phyloP scores from a whole-genome alignment of 306 rosid species.

The Spatholobus suberectus region DNA sequence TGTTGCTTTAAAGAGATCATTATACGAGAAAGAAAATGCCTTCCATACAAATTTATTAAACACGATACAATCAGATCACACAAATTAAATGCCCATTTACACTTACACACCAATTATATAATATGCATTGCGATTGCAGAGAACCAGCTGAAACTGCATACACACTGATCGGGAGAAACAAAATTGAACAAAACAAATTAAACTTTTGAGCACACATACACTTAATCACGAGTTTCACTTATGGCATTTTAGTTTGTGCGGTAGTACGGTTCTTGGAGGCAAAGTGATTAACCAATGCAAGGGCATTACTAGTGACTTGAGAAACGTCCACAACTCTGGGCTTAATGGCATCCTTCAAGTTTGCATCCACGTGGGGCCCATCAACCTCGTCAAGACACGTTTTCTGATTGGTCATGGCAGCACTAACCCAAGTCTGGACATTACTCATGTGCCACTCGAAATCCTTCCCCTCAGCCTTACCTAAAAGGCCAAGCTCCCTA shows the following conservation, averaged over 20 bases:
- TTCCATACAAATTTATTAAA: too few species aligned
- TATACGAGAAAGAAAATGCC: too few species aligned
- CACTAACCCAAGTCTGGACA: slow-evolving; percentile 84
- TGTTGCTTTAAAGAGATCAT: too few species aligned
- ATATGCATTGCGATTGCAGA: too few species aligned
- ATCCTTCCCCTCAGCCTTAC: slow-evolving; percentile 43
- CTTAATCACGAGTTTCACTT: neutral
- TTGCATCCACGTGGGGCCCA: slow-evolving; percentile 43
- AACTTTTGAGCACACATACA: neutral
- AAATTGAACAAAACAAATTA: neutral
- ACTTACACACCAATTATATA: too few species aligned
- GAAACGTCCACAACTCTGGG: slow-evolving; percentile 54
- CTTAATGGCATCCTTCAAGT: slow-evolving; percentile 50
- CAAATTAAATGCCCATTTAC: too few species aligned
- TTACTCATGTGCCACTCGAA: slow-evolving; percentile 69
- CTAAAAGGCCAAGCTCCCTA: slow-evolving; percentile 53
- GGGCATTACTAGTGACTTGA: slow-evolving; percentile 77
- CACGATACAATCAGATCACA: too few species aligned
- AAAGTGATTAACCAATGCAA: slow-evolving; percentile 70
- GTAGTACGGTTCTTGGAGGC: slow-evolving; percentile 42
- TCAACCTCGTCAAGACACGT: slow-evolving; percentile 72
- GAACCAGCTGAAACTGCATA: too few species aligned
- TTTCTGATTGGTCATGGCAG: slow-evolving; percentile 68
- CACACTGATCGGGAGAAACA: too few species aligned
- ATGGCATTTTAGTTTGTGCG: neutral